Percentiles rank a stretch among this genome's conserved stretches.
Evolutionary conservation across 2,329 filamentous ascomycete genomes (phyloP).

Genomic region (Westerdykella sp.): DNA sequence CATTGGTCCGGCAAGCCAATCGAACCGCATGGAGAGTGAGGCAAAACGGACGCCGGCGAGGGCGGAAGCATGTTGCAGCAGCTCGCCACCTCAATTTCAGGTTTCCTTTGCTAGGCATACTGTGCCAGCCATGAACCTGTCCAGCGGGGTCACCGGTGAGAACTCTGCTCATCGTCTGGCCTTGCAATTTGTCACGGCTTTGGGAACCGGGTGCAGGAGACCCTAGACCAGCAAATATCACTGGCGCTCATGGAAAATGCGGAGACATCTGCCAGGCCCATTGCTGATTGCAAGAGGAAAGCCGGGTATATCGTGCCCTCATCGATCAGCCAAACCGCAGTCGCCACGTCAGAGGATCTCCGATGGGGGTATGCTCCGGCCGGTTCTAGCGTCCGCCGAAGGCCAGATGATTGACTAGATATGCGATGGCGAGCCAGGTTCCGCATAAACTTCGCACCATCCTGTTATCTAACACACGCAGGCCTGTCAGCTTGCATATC

Average conservation of each 20-base stretch:
- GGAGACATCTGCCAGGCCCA: constrained; percentile 28
- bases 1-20: constrained; percentile 28
- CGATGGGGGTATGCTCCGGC: constrained; percentile 43
- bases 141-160: constrained; percentile 32
- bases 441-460: constrained; percentile 41
- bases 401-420: constrained; percentile 41
- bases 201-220: constrained; percentile 25
- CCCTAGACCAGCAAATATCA: constrained; percentile 23
- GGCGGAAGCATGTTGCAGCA: constrained; percentile 24
- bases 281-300: constrained; percentile 37
- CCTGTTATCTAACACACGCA: constrained; percentile 37
- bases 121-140: constrained; percentile 18
- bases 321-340: constrained; percentile 40
- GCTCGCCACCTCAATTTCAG: constrained; percentile 30
- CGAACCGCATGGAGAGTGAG: constrained; percentile 23
- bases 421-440: constrained; percentile 40
- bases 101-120: constrained; percentile 8
- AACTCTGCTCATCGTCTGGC: constrained; percentile 24
- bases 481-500: constrained; percentile 39
- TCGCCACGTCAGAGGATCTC: constrained; percentile 50
- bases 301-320: constrained; percentile 33
- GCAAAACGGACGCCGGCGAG: constrained; percentile 24
- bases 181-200: constrained; percentile 30
- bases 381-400: constrained; percentile 41
- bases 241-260: constrained; percentile 23